Evolutionary conservation across 2,329 filamentous ascomycete species (phyloP).

Genomic region (Venturia oleaginea): DNA sequence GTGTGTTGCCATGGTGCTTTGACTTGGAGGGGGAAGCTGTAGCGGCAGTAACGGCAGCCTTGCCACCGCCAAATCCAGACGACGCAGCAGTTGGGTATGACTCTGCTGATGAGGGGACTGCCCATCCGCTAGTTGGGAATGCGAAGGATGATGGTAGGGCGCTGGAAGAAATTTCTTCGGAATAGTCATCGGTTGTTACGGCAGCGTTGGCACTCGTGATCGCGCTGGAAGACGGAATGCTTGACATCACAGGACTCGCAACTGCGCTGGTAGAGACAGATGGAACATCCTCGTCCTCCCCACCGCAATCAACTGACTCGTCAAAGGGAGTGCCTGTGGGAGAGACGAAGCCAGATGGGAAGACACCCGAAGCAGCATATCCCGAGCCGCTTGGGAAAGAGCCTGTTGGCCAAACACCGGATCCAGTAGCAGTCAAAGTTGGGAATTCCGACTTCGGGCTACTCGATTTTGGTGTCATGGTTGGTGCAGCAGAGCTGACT

Average conservation of each 20-base stretch:
- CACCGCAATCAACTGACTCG: neutral
- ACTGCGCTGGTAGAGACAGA: neutral
- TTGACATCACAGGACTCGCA: neutral
- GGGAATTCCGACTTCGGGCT: neutral
- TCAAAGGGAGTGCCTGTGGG: neutral
- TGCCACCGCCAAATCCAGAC: neutral
- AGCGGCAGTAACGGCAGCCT: neutral
- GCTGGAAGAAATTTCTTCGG: neutral
- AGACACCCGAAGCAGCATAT: neutral
- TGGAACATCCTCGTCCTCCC: neutral
- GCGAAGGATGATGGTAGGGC: neutral
- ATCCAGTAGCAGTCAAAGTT: neutral
- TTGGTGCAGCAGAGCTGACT: neutral
- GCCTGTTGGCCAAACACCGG: neutral
- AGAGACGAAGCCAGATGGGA: neutral
- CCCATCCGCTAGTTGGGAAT: neutral
- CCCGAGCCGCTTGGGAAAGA: neutral
- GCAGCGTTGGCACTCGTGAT: neutral
- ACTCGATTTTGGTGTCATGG: neutral
- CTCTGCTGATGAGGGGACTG: neutral
- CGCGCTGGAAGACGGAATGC: neutral
- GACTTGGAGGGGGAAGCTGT: neutral
- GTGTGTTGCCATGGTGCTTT: neutral
- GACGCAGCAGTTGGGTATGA: neutral
- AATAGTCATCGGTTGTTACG: neutral